Conservation (phyloP, 2,329 filamentous ascomycete species). For the Fusarium foetens region DNA sequence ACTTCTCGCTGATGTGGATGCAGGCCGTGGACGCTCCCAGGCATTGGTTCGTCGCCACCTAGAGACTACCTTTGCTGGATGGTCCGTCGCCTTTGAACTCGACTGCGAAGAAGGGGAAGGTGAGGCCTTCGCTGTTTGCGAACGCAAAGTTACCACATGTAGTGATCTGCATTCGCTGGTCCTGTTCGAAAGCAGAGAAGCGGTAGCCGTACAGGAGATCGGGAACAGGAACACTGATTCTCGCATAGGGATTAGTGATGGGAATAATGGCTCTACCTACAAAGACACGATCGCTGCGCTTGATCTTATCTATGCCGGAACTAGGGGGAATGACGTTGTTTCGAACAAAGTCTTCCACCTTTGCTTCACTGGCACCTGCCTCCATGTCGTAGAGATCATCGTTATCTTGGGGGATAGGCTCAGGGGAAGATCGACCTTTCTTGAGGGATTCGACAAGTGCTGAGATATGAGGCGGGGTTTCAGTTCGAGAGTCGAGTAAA, state of each 20-base stretch:
- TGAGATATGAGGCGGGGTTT: not conserved
- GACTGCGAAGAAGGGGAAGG: not conserved
- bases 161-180: not conserved
- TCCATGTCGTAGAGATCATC: not conserved
- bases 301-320: not conserved
- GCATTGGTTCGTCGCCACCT: slow-evolving; percentile 51
- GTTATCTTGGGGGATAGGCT: not conserved
- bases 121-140: not conserved
- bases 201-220: slow-evolving; percentile 7
- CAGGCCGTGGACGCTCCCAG: slow-evolving; percentile 47
- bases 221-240: slow-evolving; percentile 4
- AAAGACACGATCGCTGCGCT: not conserved
- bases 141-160: not conserved
- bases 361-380: not conserved
- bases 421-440: not conserved
- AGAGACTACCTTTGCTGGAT: slow-evolving; percentile 17
- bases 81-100: slow-evolving; percentile 18
- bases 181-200: not conserved
- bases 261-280: not conserved
- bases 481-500: not conserved
- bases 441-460: not conserved
- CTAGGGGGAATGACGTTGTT: not conserved
- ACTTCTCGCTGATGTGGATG: slow-evolving; percentile 42
- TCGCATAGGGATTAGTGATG: not conserved
- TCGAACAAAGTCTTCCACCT: slow-evolving; percentile 3